Conservation (phyloP, 2,329 filamentous ascomycete species). For the Fusarium sororula region DNA sequence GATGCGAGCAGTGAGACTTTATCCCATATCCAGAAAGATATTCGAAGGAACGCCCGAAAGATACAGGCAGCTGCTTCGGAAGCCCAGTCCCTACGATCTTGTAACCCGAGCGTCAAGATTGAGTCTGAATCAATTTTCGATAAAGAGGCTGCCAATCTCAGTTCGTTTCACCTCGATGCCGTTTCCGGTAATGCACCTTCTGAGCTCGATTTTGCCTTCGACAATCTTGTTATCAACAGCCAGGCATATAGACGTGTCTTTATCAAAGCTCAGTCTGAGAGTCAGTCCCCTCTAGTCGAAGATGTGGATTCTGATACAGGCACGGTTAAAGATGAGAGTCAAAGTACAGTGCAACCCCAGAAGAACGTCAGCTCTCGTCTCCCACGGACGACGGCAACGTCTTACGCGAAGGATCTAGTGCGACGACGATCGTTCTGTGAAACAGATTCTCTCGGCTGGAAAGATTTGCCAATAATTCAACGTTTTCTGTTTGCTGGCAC, state of each 20-base stretch:
- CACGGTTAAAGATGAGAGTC: too few relatives aligned
- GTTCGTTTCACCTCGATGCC: fast-evolving
- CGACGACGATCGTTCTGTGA: too few relatives aligned
- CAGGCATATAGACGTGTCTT: background rate
- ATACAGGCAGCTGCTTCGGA: background rate
- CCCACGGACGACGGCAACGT: too few relatives aligned
- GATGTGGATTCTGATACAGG: too few relatives aligned
- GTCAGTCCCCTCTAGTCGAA: fast-evolving
- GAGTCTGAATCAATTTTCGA: fast-evolving
- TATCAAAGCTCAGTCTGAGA: fast-evolving
- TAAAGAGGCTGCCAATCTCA: fast-evolving
- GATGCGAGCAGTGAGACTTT: fast-evolving
- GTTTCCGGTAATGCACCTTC: background rate
- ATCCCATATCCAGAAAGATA: background rate
- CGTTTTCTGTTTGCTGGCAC: too few relatives aligned
- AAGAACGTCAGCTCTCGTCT: background rate
- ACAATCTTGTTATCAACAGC: fast-evolving
- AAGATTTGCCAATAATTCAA: fast-evolving
- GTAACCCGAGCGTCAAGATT: background rate
- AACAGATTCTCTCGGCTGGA: too few relatives aligned
- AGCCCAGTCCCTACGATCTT: fast-evolving
- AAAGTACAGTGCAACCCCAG: fast-evolving
- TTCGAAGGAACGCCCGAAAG: fast-evolving
- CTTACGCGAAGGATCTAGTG: fast-evolving
- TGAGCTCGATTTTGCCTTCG: background rate